Conservation (phyloP, 371 early-diverging fungal species). For the Mucor piriformis region DNA sequence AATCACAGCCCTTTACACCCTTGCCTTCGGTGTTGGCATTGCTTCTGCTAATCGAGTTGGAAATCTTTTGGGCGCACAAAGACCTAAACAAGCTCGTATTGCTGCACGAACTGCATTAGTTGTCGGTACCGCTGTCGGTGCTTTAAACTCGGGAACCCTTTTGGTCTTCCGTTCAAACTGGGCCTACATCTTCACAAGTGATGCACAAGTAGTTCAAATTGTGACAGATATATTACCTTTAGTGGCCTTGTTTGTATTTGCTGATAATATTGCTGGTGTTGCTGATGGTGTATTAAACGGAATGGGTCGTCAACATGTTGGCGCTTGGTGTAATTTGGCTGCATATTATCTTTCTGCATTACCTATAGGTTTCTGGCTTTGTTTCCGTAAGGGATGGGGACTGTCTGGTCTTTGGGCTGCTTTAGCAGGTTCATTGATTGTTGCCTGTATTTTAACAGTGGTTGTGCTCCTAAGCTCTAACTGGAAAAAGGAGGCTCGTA, state of each 20-base stretch:
- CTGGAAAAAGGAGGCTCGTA: slow-evolving; percentile 33
- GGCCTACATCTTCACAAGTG: slow-evolving; percentile 70
- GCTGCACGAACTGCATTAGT: slow-evolving; percentile 47
- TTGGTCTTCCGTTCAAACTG: slow-evolving; percentile 49
- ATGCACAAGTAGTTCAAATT: slow-evolving; percentile 60
- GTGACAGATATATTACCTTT: slow-evolving; percentile 73
- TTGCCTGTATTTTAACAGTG: slow-evolving; percentile 27
- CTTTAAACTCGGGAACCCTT: slow-evolving; percentile 32
- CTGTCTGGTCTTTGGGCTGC: slow-evolving; percentile 72
- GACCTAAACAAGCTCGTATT: slow-evolving; percentile 48
- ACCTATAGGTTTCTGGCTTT: slow-evolving; percentile 65
- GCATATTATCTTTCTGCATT: slow-evolving; percentile 68
- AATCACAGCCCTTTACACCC: slow-evolving; percentile 65
- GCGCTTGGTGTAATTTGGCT: slow-evolving; percentile 66
- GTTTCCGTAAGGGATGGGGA: slow-evolving; percentile 56
- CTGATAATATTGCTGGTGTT: slow-evolving; percentile 68
- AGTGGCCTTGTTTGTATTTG: slow-evolving; percentile 77
- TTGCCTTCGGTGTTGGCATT: slow-evolving; percentile 66
- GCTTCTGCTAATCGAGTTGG: slow-evolving; percentile 81
- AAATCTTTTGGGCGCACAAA: slow-evolving; percentile 65
- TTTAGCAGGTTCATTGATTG: slow-evolving; percentile 31
- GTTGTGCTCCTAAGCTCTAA: slow-evolving; percentile 37
- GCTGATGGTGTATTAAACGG: slow-evolving; percentile 74
- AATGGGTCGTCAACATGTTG: slow-evolving; percentile 69
- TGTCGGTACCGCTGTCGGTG: slow-evolving; percentile 36